Evolutionary conservation across 2,329 filamentous ascomycete genomes (phyloP), one percentile per base, ranked within the genome.

Genomic region (Parafenestella ontariensis): DNA sequence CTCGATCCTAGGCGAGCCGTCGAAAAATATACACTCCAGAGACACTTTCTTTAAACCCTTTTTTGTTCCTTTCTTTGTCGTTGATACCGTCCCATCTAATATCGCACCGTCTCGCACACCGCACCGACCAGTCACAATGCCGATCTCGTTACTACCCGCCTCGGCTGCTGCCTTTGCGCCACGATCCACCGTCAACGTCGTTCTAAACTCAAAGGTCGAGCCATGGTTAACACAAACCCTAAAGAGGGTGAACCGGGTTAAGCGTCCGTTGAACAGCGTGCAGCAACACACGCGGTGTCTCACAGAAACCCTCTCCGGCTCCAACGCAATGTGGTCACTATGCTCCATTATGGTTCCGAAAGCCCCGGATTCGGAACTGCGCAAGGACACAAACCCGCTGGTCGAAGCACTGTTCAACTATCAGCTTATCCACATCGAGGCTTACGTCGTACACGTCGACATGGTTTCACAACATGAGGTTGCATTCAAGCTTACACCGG

Each of bases 401-500:
- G 83, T 94, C 64, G 92, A 97, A 79, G 91, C 90, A 61, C 81
- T 97, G 60, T 92, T 90, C 85, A 96, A 96, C 84, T 95, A 94
- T 78, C 90, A 96, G 81, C 86, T 97, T 73, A 82, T 97, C 72
- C 92, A 97, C 76, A 82, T 98, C 68, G 93, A 98, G 80, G 95
- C 95, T 47, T 99, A 99, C 77, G 94, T 98, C 68, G 95, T 99
- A 58, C 94, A 98, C 78, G 92, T 99, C 78, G 95, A 99, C 81
- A 96, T 98, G 92, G 94, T 99, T 56, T 87, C 96, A 70, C 90
- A 93, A 78, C 95, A 96, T 76, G 95, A 98, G 81, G 92, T 99
- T 71, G 95, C 93, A 65, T 98, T 93, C 85, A 99, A 99, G 85
- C 85, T 99, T 71, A 98, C 93, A 21, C 86, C 89, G 54, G 95